Base-by-base conservation (phyloP, 129 eudicot genomes). In the Arctium lappa region DNA sequence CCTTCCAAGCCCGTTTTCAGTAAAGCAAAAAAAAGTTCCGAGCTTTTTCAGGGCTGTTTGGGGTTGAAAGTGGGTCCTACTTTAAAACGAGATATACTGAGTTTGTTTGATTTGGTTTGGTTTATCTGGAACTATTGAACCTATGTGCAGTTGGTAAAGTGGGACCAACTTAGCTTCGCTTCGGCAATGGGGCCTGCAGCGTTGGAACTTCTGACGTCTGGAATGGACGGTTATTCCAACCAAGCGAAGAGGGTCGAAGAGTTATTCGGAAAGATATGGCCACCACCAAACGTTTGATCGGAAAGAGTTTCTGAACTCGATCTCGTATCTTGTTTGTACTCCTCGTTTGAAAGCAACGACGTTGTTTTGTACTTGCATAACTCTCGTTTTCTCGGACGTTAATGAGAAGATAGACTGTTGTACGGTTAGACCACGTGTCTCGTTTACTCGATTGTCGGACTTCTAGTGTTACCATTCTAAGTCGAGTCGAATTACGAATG, bases 181-280 rank as follows among this genome's bases (percentile, higher is more conserved):
- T 88, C 97, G 3, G 92, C 94, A 2, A 90, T 93, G 96, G 99
- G 99, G 2, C 98, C 98, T 5, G 99, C 99, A 36, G 88, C 94
- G 0, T 87, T 88, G 88, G 95, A 93, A 84, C 99, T 96, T 74
- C 88, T 96, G 60, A 71, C 86, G 69, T 50, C 91, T n/a, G 98
- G 99, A 53, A 76, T 96, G 86, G 96, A 96, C 44, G 91, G 99
- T 37, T 86, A 93, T 79, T 85, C 84, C 12, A 89, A 81, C 79
- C 98, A 93, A 88, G 87, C 98, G 11, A 93, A 84, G 77, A 87
- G 92, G 73, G 96, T 96, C 8, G 99, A 93, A 78, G 97, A 91
- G 44, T 87, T 91, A 32, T 96, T 96, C 38, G 98, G 89, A 44
- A 96, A 96, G 82, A 93, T 96, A 30, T 96, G 98, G 99, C 98